Evolutionary conservation across 75 land plant species (phyloP), one percentile per base, ranked within the genome.

Genomic region (Pinus tabuliformis): DNA sequence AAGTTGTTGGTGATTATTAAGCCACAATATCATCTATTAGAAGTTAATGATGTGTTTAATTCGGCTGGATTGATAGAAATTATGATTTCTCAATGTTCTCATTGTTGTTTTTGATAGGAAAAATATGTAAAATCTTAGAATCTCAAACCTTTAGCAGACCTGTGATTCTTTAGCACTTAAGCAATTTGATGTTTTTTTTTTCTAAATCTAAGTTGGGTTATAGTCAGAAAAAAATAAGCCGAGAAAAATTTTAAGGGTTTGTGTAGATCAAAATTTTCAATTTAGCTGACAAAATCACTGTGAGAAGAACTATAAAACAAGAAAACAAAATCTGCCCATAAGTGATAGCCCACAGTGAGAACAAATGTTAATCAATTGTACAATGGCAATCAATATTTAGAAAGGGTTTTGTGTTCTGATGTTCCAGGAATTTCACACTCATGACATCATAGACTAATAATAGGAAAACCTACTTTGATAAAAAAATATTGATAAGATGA

Each of bases 21-120:
- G 52, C 6, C 71, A 68, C 71, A 68, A 21, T 68, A 68, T 68
- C 52, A 68, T 33, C 8, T n/a, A 20, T 68, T 68, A 20, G 16
- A 36, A n/a, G 52, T 42, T 37, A 37, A 68, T 68, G 49, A 37
- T 68, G 71, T 68, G 71, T 22, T 20, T 42, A 37, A 30, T 68
- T 20, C 52, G 13, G 9, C 45, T 62, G 45, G 49, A 68, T 68
- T 68, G 15, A n/a, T 68, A 68, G 20, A 45, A 68, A 68, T 2
- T 68, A 11, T 42, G 20, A 17, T 36, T 45, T 45, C 9, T 45
- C 9, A 45, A 45, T 7, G 52, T 45, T 45, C 52, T 7, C 52
- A 45, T 45, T 45, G 52, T 45, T 45, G 52, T 45, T 68, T 68
- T 36, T 5, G 39, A 24, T 39, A 1, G 18, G 18, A 65, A 2